Conservation (phyloP, 2,329 filamentous ascomycete species). For the Xylaria sp. region DNA sequence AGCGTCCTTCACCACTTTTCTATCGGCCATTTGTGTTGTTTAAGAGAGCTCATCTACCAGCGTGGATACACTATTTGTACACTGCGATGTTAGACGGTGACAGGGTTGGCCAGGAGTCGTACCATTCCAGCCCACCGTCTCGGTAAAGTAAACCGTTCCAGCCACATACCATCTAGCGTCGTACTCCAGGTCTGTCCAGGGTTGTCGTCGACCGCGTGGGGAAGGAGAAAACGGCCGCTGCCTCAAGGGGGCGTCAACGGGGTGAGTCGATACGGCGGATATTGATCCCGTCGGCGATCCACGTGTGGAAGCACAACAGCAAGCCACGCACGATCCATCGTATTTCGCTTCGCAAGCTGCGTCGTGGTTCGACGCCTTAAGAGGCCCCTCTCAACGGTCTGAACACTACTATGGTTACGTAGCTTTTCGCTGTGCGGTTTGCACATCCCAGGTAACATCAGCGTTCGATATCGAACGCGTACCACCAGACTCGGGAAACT, state of each 20-base stretch:
- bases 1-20: not conserved
- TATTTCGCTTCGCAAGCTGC: conserved; percentile 17
- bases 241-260: not conserved
- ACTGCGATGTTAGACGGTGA: not conserved
- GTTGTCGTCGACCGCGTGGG: conserved; percentile 17
- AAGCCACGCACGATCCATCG: conserved; percentile 21
- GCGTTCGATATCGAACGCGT: conserved; percentile 17
- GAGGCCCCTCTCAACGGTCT: not conserved
- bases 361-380: conserved; percentile 6
- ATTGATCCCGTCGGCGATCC: conserved; percentile 5
- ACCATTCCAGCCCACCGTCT: conserved; percentile 24
- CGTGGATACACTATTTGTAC: not conserved
- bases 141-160: conserved; percentile 32
- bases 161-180: conserved; percentile 17
- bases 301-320: conserved; percentile 25
- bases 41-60: not conserved
- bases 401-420: not conserved
- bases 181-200: not conserved
- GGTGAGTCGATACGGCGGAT: conserved; percentile 4
- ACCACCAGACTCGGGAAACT: not conserved
- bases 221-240: conserved; percentile 10
- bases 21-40: not conserved
- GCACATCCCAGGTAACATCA: conserved; percentile 11
- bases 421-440: conserved; percentile 34
- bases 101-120: not conserved